A percentile compares a stretch with the other conserved stretches of the same genome.
These are phyloP conservation scores for Parachlorella kessleri DNA, from an alignment of 139 green algal species.

Conservation along the genomic window DNA sequence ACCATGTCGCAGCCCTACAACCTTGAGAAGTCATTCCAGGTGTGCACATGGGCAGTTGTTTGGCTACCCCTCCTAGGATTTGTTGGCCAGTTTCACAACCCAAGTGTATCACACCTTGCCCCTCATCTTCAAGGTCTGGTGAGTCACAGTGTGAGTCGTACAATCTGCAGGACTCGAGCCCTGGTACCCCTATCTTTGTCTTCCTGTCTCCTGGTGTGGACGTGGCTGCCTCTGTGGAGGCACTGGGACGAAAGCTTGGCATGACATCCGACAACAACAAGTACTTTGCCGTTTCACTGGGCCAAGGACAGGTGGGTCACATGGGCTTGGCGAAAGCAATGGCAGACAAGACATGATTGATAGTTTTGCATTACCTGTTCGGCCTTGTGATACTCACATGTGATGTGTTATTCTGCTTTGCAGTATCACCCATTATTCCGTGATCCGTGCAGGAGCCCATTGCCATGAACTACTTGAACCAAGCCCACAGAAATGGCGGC, in stretches of 20 bases:
- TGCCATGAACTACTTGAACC: constrained; percentile 80
- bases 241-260: constrained; percentile 74
- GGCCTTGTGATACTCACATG: too few species aligned
- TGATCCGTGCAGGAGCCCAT: constrained; percentile 87
- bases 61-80: background rate
- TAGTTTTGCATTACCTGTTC: too few species aligned
- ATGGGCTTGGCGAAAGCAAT: too few species aligned
- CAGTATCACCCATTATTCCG: too few species aligned
- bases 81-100: background rate
- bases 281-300: constrained; percentile 82
- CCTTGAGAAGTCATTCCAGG: constrained; percentile 73
- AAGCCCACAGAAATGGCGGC: constrained; percentile 84
- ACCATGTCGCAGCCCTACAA: constrained; percentile 71
- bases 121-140: background rate
- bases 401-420: background rate
- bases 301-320: constrained; percentile 74
- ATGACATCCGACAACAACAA: constrained; percentile 72
- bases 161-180: constrained; percentile 57
- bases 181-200: constrained; percentile 85
- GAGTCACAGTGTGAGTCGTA: background rate
- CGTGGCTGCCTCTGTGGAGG: constrained; percentile 82
- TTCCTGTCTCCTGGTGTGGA: constrained; percentile 89
- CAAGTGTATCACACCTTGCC: background rate
- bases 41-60: background rate
- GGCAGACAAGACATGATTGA: too few species aligned